phyloP scores from a whole-genome alignment of 2,329 filamentous ascomycete species.

The Sarocladium kiliense region DNA sequence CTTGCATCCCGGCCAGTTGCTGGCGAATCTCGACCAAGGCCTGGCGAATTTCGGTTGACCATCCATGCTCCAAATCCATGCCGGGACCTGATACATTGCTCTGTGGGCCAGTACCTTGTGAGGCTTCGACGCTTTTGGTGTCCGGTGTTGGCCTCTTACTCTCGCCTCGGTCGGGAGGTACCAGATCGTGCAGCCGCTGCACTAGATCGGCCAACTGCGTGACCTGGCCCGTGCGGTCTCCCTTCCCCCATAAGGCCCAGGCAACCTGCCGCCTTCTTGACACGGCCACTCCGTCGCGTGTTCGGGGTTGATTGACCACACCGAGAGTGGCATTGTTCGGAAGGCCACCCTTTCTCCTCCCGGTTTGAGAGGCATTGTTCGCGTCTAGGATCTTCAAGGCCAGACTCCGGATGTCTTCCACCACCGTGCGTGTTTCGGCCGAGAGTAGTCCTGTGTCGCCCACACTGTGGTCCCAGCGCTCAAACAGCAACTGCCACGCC shows the following conservation, averaged over 20 bases:
- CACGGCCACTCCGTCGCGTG: background rate
- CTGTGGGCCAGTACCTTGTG: too few relatives aligned
- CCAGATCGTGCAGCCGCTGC: conserved; percentile 12
- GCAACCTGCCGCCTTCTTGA: conserved; percentile 10
- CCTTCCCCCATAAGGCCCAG: conserved; percentile 14
- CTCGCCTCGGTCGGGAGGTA: background rate
- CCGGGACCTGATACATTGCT: too few relatives aligned
- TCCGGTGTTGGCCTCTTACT: background rate
- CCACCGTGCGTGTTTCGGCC: background rate
- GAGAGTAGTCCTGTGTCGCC: conserved; percentile 10
- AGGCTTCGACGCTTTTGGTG: background rate
- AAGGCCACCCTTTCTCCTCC: too few relatives aligned
- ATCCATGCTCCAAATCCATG: too few relatives aligned
- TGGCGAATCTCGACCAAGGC: too few relatives aligned
- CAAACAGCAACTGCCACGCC: conserved; percentile 13
- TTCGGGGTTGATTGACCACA: background rate
- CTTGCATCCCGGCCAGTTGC: too few relatives aligned
- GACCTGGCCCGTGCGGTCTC: conserved; percentile 10
- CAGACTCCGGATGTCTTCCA: background rate
- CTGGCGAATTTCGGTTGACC: too few relatives aligned
- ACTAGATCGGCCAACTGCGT: conserved; percentile 10
- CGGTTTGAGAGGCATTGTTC: too few relatives aligned
- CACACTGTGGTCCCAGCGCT: conserved; percentile 17
- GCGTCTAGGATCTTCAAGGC: background rate
- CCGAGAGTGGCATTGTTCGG: background rate